phyloP scores from a whole-genome alignment of 345 rosid genomes.

The Linum usitatissimum region DNA sequence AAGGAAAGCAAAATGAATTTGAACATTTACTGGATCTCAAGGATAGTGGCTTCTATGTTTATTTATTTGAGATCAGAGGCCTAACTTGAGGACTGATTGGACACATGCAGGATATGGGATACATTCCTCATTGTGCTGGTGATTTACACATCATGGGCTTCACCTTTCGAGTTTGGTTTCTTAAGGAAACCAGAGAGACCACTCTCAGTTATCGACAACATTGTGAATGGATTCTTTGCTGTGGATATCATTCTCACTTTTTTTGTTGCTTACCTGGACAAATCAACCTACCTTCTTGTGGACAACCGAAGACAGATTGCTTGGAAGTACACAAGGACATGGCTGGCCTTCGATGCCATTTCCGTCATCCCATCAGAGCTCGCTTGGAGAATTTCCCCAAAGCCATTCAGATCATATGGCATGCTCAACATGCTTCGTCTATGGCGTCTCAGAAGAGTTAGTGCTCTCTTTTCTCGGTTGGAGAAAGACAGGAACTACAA shows the following conservation, averaged over 20 bases:
- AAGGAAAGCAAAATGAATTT: too few relatives aligned
- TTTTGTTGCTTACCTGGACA: slow-evolving; percentile 79
- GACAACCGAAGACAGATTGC: slow-evolving; percentile 66
- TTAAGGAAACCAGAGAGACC: slow-evolving; percentile 37
- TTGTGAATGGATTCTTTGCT: slow-evolving; percentile 85
- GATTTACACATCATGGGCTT: slow-evolving; percentile 83
- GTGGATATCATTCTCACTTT: slow-evolving; percentile 71
- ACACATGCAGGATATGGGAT: slow-evolving; percentile 64
- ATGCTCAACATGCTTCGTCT: slow-evolving; percentile 89
- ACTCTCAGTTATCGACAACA: slow-evolving; percentile 58
- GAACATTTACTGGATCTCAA: too few relatives aligned
- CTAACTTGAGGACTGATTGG: not conserved
- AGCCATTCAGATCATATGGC: slow-evolving; percentile 44
- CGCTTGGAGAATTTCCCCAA: slow-evolving; percentile 45
- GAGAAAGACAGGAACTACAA: slow-evolving; percentile 88
- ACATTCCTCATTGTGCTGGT: slow-evolving; percentile 62
- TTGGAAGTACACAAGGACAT: slow-evolving; percentile 60
- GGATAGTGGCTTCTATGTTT: not conserved
- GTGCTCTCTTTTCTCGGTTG: slow-evolving; percentile 85
- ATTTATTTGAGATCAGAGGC: not conserved
- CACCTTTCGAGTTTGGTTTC: slow-evolving; percentile 90
- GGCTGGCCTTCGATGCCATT: slow-evolving; percentile 67
- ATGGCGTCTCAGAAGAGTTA: slow-evolving; percentile 95
- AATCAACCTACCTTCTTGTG: slow-evolving; percentile 50
- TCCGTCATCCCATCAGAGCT: slow-evolving; percentile 77